Evolutionary conservation across 208 protist species (phyloP).

Genomic region (Histomonas meleagridis): DNA sequence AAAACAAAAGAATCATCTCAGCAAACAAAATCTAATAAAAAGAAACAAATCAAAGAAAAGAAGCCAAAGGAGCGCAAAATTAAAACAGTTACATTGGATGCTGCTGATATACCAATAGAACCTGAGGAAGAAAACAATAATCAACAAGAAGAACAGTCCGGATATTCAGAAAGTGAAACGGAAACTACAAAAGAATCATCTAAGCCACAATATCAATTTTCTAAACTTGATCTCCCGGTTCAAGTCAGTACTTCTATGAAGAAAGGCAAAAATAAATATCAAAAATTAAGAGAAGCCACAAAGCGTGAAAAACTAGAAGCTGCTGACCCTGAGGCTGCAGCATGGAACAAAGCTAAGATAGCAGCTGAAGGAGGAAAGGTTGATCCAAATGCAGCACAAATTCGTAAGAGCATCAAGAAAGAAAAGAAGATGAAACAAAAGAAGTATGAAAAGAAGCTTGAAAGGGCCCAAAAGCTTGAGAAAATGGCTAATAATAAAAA

Average conservation of each 20-base stretch:
- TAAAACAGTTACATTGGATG: neutral
- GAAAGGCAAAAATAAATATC: conserved; percentile 36
- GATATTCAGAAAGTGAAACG: neutral
- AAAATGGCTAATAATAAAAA: too few species aligned
- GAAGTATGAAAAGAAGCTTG: neutral
- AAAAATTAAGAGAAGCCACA: neutral
- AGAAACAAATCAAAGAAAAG: neutral
- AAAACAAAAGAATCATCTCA: neutral
- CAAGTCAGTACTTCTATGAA: neutral
- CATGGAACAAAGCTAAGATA: neutral
- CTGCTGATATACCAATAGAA: neutral
- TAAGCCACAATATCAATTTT: neutral
- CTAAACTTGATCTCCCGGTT: neutral
- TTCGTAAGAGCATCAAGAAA: neutral
- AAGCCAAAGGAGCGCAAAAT: conserved; percentile 13
- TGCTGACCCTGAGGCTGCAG: neutral
- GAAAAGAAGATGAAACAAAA: neutral
- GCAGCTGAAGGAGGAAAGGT: neutral
- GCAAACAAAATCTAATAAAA: neutral
- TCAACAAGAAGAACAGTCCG: neutral
- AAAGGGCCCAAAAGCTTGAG: too few species aligned
- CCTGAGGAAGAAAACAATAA: neutral
- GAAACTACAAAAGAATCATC: neutral
- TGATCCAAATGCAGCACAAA: neutral
- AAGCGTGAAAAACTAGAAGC: neutral